These are phyloP conservation scores for Ascochyta viciae-villosae DNA, from an alignment of 2,329 filamentous ascomycete genomes.

Conservation along the genomic window DNA sequence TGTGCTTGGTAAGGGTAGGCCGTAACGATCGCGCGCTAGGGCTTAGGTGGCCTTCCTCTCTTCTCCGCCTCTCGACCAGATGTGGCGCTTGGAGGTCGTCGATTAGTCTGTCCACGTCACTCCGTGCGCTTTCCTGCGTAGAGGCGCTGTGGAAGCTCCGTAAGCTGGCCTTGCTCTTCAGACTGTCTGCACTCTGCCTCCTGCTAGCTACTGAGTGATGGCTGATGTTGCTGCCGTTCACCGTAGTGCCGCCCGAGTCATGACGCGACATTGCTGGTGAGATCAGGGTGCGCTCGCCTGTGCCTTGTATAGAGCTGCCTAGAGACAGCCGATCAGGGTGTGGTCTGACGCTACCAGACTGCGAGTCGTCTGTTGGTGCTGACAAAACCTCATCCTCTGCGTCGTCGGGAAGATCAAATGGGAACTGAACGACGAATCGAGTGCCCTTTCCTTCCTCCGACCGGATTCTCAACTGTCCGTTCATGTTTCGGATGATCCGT, in stretches of 20 bases:
- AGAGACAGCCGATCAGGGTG: conserved; percentile 17
- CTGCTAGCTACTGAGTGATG: conserved; percentile 18
- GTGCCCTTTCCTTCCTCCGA: conserved; percentile 85
- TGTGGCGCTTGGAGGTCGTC: conserved; percentile 72
- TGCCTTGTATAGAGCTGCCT: conserved; percentile 20
- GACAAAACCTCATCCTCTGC: conserved; percentile 13
- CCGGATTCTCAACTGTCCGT: conserved; percentile 83
- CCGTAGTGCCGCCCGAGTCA: conserved; percentile 22
- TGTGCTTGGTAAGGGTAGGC: conserved; percentile 36
- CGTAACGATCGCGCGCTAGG: conserved; percentile 33
- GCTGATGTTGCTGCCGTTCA: conserved; percentile 9
- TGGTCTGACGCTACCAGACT: conserved; percentile 34
- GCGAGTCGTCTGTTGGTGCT: conserved; percentile 6
- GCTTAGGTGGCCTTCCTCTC: conserved; percentile 31
- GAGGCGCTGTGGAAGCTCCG: conserved; percentile 56
- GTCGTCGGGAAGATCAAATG: conserved; percentile 70
- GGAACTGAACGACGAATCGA: conserved; percentile 79
- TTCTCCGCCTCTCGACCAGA: conserved; percentile 28
- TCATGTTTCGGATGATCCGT: conserved; percentile 86
- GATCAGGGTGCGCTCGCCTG: conserved; percentile 68
- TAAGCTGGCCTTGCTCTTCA: conserved; percentile 59
- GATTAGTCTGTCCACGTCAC: conserved; percentile 74
- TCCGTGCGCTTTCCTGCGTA: conserved; percentile 56
- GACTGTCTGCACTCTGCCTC: conserved; percentile 51
- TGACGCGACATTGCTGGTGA: conserved; percentile 42